Base-by-base conservation (phyloP, 345 rosid genomes). In the Reutealis trisperma region DNA sequence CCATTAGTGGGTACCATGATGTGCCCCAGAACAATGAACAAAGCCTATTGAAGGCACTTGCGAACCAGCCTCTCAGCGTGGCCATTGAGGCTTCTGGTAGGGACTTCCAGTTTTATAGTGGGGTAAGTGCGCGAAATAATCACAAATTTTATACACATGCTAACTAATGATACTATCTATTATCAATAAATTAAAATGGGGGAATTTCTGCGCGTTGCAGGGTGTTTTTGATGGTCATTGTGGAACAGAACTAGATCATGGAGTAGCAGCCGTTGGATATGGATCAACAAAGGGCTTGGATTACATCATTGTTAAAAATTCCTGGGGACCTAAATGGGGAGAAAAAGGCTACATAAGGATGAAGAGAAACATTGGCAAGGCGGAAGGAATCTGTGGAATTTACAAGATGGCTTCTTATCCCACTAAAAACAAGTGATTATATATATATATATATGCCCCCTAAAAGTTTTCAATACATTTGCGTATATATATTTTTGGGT, bases 371-470 rank as follows among this genome's bases (percentile, higher is more conserved):
- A 81, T 65, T 16, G 80, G 83, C 67, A 81, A 76, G 64, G 32
- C 80, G 11, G 77, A 68, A 62, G 83, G 83, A 1, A 37, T 76
- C 1, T 81, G 83, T 60, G 83, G 83, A 21, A 65, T 81, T 59
- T 66, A 81, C 77, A 81, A 81, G 30, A 81, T 81, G 83, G 83
- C 80, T 61, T 81, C 83, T 67, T 81, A 76, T 59, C 83, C 83
- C 61, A 81, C 80, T 13, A 81, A 81, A 67, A 71, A 60, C 8
- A 76, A 76, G 32, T 81, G 70, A 76, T 69, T 34, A 19, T 44
- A 21, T 47, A 8, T 10, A 7, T 37, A 7, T n/a, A n/a, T n/a
- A n/a, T n/a, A n/a, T n/a, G n/a, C n/a, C 41, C 41, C 5, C 5
- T 1, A 34, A 34, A 34, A 4, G 37, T 34, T 34, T 34, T 34